Evolutionary conservation across 1,139 yeast species (phyloP).

Genomic region (Candida labiduridarum): DNA sequence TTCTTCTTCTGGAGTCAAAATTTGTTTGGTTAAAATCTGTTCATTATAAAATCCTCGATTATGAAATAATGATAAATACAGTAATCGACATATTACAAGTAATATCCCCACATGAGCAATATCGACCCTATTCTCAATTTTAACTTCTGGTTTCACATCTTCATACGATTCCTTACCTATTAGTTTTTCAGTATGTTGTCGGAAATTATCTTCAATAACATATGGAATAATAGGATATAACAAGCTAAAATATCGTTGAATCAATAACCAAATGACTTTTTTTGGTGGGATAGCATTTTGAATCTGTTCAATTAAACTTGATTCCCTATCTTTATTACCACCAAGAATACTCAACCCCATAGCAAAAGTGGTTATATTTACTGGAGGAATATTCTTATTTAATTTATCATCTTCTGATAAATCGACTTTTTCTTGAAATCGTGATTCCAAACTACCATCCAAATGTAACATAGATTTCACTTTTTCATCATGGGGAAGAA

Average conservation of each 20-base stretch:
- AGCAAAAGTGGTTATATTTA: conserved; percentile 21
- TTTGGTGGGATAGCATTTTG: conserved; percentile 33
- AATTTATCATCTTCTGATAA: conserved; percentile 37
- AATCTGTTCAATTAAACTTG: conserved; percentile 29
- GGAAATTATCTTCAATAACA: conserved; percentile 31
- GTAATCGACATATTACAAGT: conserved; percentile 31
- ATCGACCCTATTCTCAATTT: conserved; percentile 31
- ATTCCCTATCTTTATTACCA: conserved; percentile 27
- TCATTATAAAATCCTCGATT: conserved; percentile 35
- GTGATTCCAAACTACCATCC: conserved; percentile 13
- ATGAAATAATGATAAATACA: conserved; percentile 36
- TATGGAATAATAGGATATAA: conserved; percentile 35
- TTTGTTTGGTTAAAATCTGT: conserved; percentile 22
- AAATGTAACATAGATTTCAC: conserved; percentile 14
- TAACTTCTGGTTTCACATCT: conserved; percentile 17
- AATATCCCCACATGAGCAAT: conserved; percentile 36
- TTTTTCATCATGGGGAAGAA: conserved; percentile 16
- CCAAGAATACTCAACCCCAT: conserved; percentile 28
- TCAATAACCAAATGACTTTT: conserved; percentile 28
- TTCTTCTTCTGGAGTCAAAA: conserved; percentile 19
- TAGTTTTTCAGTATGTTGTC: conserved; percentile 21
- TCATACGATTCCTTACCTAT: conserved; percentile 29
- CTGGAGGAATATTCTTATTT: conserved; percentile 17
- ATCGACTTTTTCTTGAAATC: conserved; percentile 32
- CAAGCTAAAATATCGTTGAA: conserved; percentile 27